phyloP scores from a whole-genome alignment of 345 rosid species.

The Ailanthus altissimus region DNA sequence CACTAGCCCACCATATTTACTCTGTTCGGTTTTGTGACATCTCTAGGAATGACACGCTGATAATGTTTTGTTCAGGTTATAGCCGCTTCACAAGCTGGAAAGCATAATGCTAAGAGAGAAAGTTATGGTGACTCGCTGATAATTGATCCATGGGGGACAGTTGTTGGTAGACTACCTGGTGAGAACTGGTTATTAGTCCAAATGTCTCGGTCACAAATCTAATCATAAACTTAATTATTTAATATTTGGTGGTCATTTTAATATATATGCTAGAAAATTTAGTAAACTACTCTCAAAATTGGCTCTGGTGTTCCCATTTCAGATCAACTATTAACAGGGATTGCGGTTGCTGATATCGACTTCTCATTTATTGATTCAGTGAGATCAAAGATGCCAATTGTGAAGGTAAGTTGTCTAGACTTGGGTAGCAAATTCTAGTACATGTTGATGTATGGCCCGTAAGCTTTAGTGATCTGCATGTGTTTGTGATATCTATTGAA shows the following conservation, averaged over 20 bases:
- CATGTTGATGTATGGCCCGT: not conserved
- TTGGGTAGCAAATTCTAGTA: not conserved
- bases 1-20: slow-evolving; percentile 8
- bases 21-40: not conserved
- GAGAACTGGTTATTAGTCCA: slow-evolving; percentile 12
- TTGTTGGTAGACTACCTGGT: slow-evolving; percentile 82
- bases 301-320: slow-evolving; percentile 24
- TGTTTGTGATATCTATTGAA: not conserved
- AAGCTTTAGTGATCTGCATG: not conserved
- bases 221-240: not conserved
- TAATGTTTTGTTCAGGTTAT: slow-evolving; percentile 54
- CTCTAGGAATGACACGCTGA: not conserved
- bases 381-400: slow-evolving; percentile 79
- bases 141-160: slow-evolving; percentile 93
- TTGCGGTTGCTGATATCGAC: slow-evolving; percentile 80
- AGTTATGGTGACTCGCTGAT: slow-evolving; percentile 81
- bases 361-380: slow-evolving; percentile 77
- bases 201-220: not conserved
- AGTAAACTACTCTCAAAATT: not conserved
- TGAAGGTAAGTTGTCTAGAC: slow-evolving; percentile 47
- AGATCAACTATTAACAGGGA: slow-evolving; percentile 80
- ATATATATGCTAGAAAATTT: not conserved
- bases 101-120: slow-evolving; percentile 80
- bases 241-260: not conserved
- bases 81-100: slow-evolving; percentile 92